Conservation (phyloP, 345 rosid species). For the Eucalyptus victrix region DNA sequence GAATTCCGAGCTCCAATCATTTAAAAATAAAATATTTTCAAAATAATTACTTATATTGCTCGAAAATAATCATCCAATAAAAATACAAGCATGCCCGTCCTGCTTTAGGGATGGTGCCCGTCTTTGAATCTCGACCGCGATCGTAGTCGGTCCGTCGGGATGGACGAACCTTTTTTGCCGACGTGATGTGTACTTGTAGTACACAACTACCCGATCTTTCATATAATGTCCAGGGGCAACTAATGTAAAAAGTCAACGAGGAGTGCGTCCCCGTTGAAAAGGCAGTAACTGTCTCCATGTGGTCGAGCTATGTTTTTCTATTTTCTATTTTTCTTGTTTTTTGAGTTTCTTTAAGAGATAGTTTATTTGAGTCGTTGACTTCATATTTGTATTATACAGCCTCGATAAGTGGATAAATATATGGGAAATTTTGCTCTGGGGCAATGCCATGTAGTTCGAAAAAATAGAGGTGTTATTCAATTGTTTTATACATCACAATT, state of each 20-base stretch:
- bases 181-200: neutral
- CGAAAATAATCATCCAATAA: neutral
- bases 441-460: neutral
- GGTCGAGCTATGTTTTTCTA: neutral
- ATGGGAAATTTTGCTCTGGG: neutral
- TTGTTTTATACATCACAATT: neutral
- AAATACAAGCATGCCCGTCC: too few species aligned
- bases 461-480: neutral
- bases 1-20: neutral
- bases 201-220: neutral
- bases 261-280: neutral
- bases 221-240: neutral
- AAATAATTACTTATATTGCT: neutral
- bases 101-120: too few species aligned
- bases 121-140: neutral
- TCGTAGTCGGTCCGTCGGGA: neutral
- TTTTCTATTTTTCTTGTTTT: neutral
- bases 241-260: neutral
- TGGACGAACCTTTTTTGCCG: neutral
- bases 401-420: neutral
- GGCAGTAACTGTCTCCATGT: neutral
- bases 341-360: neutral
- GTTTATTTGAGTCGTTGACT: neutral
- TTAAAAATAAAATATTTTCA: rapidly evolving
- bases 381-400: neutral